Conservation (phyloP, 148 eudicot species). For the Pouteria glomerata region DNA sequence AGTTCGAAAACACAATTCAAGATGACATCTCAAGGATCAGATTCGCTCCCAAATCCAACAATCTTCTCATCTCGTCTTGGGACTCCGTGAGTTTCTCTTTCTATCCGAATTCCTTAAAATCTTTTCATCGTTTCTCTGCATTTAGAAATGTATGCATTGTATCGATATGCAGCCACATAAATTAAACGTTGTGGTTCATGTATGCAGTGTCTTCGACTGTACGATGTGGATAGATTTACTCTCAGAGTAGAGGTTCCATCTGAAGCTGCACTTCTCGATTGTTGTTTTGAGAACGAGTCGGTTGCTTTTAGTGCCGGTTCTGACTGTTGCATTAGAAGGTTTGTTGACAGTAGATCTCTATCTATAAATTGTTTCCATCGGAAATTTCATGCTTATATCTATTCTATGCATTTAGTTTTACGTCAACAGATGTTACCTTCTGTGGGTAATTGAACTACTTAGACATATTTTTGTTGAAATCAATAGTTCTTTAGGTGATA, state of each 20-base stretch:
- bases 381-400: too few relatives aligned
- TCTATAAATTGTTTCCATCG: too few relatives aligned
- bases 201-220: conserved; percentile 58
- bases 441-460: not conserved
- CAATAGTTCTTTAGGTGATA: too few relatives aligned
- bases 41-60: conserved; percentile 66
- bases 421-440: too few relatives aligned
- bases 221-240: conserved; percentile 46
- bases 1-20: conserved; percentile 44
- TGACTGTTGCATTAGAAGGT: conserved; percentile 70
- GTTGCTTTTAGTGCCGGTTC: conserved; percentile 53
- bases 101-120: not conserved
- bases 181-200: not conserved
- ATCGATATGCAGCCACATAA: not conserved
- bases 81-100: conserved; percentile 83
- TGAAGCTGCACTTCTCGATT: conserved; percentile 68
- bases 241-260: conserved; percentile 47
- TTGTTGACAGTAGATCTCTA: not conserved
- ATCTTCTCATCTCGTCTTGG: conserved; percentile 86
- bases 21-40: conserved; percentile 73
- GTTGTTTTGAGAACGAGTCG: conserved; percentile 57
- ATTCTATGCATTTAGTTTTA: too few relatives aligned
- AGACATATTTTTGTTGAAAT: too few relatives aligned
- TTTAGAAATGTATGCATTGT: too few relatives aligned
- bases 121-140: not conserved